phyloP scores from a whole-genome alignment of 108 stramenopile species.

The Seminavis robusta region DNA sequence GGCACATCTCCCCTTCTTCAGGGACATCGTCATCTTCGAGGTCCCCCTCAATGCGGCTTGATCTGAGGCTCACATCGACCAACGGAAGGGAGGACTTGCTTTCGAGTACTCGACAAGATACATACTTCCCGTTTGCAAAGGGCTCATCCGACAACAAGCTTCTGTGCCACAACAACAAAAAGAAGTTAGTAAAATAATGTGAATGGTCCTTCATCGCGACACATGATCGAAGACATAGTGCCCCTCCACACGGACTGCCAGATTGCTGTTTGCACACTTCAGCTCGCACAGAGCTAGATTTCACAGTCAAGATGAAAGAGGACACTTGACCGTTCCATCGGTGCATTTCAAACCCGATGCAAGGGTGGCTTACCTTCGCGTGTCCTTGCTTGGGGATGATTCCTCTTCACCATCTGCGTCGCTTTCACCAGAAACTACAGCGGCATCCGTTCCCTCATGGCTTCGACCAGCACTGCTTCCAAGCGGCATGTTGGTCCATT shows the following conservation, averaged over 20 bases:
- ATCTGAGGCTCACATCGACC: slow-evolving; percentile 76
- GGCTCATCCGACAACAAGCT: slow-evolving; percentile 4
- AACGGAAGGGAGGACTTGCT: slow-evolving; percentile 26
- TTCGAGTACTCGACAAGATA: slow-evolving; percentile 65
- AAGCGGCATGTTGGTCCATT: slow-evolving; percentile 88
- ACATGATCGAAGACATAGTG: slow-evolving; percentile 31
- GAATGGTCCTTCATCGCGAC: slow-evolving; percentile 82
- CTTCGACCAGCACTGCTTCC: no score
- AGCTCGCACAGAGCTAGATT: slow-evolving; percentile 12
- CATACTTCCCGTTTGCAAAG: slow-evolving; percentile 56
- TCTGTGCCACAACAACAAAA: background rate
- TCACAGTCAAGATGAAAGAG: slow-evolving; percentile 44
- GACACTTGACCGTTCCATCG: slow-evolving; percentile 47
- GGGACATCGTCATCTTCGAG: slow-evolving; percentile 76
- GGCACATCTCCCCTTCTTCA: slow-evolving; percentile 57
- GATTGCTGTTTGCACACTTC: slow-evolving; percentile 39
- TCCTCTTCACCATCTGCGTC: slow-evolving; percentile 14
- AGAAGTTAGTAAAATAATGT: slow-evolving; percentile 42
- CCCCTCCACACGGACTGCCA: slow-evolving; percentile 81
- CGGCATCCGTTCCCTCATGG: background rate
- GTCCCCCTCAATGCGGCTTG: slow-evolving; percentile 61
- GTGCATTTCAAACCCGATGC: slow-evolving; percentile 30
- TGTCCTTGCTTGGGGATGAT: background rate
- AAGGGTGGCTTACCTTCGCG: slow-evolving; percentile 4
- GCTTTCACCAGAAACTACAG: slow-evolving; percentile 8